Evolutionary conservation across 176 grass and related monocot species (phyloP).

Genomic region (Eragrostis curvula): DNA sequence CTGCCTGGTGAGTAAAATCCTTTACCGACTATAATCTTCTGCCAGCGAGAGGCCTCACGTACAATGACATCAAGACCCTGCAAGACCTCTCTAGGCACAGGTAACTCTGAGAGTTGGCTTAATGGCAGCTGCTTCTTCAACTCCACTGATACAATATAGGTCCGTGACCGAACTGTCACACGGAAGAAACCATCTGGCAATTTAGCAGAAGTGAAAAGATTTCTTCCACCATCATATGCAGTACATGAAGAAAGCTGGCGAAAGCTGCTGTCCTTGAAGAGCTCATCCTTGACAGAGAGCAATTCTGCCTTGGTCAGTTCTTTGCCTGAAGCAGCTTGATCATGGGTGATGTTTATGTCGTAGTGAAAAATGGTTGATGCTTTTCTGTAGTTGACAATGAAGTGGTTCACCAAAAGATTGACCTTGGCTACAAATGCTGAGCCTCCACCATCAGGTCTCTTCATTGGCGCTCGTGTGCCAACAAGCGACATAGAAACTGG

Average conservation of each 20-base stretch:
- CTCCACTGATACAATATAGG: constrained; percentile 52
- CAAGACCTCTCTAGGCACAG: constrained; percentile 67
- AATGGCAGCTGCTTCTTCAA: constrained; percentile 57
- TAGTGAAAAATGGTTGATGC: constrained; percentile 56
- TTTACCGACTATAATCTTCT: constrained; percentile 50
- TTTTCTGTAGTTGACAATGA: constrained; percentile 47
- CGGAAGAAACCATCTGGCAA: constrained; percentile 47
- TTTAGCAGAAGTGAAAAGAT: constrained; percentile 52
- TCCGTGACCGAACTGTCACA: constrained; percentile 42
- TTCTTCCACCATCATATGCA: constrained; percentile 65
- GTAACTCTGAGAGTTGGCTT: constrained; percentile 48
- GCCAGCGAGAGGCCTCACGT: constrained; percentile 50
- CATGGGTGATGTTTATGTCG: constrained; percentile 54
- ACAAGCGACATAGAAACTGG: constrained; percentile 15
- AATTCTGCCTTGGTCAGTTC: constrained; percentile 57
- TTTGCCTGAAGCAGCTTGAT: constrained; percentile 34
- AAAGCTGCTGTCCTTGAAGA: constrained; percentile 54
- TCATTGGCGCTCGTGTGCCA: constrained; percentile 43
- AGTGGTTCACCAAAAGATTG: constrained; percentile 60
- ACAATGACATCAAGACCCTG: constrained; percentile 67
- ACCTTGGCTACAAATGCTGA: constrained; percentile 18
- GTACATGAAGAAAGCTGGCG: constrained; percentile 40
- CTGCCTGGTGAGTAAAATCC: constrained; percentile 51
- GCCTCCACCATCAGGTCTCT: constrained; percentile 55
- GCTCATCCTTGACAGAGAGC: constrained; percentile 57